Conservation (phyloP, 1,139 yeast species). For the Candida freyschussii region DNA sequence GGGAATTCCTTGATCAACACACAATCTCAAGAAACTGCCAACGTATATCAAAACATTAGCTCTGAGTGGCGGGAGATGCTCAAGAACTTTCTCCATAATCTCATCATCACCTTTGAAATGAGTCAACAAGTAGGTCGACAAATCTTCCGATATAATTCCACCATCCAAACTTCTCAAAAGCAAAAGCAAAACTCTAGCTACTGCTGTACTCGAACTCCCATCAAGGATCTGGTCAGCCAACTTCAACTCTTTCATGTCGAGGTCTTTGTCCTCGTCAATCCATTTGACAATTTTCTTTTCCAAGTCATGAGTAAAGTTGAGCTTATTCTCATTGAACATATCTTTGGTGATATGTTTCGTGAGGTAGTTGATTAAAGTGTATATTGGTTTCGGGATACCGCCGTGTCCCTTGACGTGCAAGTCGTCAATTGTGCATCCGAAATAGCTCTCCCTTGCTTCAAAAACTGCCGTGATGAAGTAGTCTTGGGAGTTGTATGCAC, state of each 20-base stretch:
- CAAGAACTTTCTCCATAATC: slow-evolving; percentile 28
- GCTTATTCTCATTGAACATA: slow-evolving; percentile 24
- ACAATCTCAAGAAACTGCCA: slow-evolving; percentile 32
- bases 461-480: slow-evolving; percentile 28
- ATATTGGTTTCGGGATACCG: slow-evolving; percentile 29
- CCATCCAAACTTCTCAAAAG: slow-evolving; percentile 35
- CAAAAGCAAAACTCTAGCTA: slow-evolving; percentile 27
- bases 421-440: slow-evolving; percentile 28
- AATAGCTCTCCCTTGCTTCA: slow-evolving; percentile 21
- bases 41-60: slow-evolving; percentile 38
- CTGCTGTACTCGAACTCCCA: slow-evolving; percentile 24
- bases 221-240: slow-evolving; percentile 17
- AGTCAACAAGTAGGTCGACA: slow-evolving; percentile 25
- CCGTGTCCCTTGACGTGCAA: slow-evolving; percentile 16
- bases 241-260: slow-evolving; percentile 17
- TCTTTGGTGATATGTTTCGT: slow-evolving; percentile 22
- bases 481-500: slow-evolving; percentile 28
- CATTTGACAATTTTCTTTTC: slow-evolving; percentile 22
- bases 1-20: slow-evolving; percentile 26
- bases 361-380: slow-evolving; percentile 26
- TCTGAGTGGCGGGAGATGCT: slow-evolving; percentile 34
- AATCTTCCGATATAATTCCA: slow-evolving; percentile 35
- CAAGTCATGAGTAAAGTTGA: slow-evolving; percentile 22
- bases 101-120: slow-evolving; percentile 13
- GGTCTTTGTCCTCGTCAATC: slow-evolving; percentile 24